A percentile compares a stretch with the other conserved stretches of the same genome.
Conservation (phyloP, 1,284 basidiomycete species). For the Agroathelia rolfsii region DNA sequence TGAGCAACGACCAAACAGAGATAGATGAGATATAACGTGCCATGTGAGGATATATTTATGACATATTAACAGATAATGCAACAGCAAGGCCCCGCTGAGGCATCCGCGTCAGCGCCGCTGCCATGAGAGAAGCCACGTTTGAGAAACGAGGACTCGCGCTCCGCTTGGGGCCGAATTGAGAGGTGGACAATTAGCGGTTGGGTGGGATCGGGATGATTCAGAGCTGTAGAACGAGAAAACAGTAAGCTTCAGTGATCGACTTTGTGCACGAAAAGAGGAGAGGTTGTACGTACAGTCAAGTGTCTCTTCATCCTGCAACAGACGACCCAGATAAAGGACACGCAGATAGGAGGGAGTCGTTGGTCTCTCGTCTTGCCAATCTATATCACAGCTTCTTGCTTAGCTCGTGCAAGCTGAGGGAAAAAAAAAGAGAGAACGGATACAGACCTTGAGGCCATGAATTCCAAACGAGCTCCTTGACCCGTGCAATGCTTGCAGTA, state of each 20-base stretch:
- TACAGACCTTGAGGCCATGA: slow-evolving; percentile 63
- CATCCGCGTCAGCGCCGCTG: too few relatives aligned
- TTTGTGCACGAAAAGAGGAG: slow-evolving; percentile 6
- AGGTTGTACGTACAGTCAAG: slow-evolving; percentile 45
- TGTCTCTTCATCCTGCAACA: slow-evolving; percentile 77
- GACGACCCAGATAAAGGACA: slow-evolving; percentile 73
- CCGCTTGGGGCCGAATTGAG: slow-evolving; percentile 63
- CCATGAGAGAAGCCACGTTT: too few relatives aligned
- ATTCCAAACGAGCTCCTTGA: slow-evolving; percentile 81
- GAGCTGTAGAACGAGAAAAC: too few relatives aligned
- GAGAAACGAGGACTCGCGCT: too few relatives aligned
- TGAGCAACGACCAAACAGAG: too few relatives aligned
- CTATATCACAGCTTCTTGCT: slow-evolving; percentile 24
- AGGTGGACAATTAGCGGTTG: slow-evolving; percentile 79
- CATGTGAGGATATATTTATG: too few relatives aligned
- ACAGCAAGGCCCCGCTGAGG: too few relatives aligned
- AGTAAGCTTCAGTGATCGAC: too few relatives aligned
- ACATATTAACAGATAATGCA: too few relatives aligned
- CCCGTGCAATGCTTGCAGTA: slow-evolving; percentile 65
- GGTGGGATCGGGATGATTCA: too few relatives aligned
- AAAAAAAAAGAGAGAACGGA: slow-evolving; percentile 4
- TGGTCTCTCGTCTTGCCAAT: slow-evolving; percentile 75
- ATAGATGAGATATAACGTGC: too few relatives aligned
- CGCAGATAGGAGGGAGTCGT: slow-evolving; percentile 72
- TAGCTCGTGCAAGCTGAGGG: neutral